These are phyloP conservation scores for Phaeosphaeria sp. DNA, from an alignment of 2,329 filamentous ascomycete genomes.

Conservation along the genomic window DNA sequence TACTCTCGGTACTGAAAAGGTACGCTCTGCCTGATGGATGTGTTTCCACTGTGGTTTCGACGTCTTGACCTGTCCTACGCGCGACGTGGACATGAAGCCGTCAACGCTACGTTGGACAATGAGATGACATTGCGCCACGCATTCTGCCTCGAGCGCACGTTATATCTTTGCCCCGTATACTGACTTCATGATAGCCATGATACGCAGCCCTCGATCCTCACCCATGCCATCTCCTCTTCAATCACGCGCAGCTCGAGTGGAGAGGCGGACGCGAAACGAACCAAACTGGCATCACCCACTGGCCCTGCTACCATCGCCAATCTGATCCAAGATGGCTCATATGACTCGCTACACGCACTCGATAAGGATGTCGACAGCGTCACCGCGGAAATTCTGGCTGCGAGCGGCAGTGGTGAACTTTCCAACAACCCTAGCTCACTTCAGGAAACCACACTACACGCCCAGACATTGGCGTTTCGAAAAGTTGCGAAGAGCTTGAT, in stretches of 20 bases:
- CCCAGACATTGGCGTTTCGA: conserved; percentile 42
- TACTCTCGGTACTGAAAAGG: conserved; percentile 52
- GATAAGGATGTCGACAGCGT: conserved; percentile 52
- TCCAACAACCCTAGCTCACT: conserved; percentile 36
- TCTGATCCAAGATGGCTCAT: conserved; percentile 48
- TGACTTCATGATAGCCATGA: conserved; percentile 47
- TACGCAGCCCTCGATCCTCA: conserved; percentile 54
- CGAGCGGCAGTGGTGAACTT: conserved; percentile 33
- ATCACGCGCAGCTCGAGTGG: conserved; percentile 40
- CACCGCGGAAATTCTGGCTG: conserved; percentile 46
- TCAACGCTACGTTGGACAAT: not conserved
- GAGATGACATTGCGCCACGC: not conserved
- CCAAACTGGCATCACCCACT: conserved; percentile 48
- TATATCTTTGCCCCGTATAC: conserved; percentile 1
- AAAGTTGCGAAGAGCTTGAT: conserved; percentile 39
- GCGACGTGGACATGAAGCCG: not conserved
- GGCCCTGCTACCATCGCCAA: conserved; percentile 44
- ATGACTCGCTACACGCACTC: conserved; percentile 51
- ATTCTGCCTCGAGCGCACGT: not conserved
- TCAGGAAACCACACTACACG: conserved; percentile 43
- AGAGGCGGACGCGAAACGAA: conserved; percentile 54
- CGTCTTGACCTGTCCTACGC: not conserved
- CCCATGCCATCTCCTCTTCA: conserved; percentile 42
- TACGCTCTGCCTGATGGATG: conserved; percentile 20
- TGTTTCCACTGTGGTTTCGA: not conserved